These are phyloP conservation scores for Camelina sativa DNA, from an alignment of 345 rosid species.

Conservation along the genomic window DNA sequence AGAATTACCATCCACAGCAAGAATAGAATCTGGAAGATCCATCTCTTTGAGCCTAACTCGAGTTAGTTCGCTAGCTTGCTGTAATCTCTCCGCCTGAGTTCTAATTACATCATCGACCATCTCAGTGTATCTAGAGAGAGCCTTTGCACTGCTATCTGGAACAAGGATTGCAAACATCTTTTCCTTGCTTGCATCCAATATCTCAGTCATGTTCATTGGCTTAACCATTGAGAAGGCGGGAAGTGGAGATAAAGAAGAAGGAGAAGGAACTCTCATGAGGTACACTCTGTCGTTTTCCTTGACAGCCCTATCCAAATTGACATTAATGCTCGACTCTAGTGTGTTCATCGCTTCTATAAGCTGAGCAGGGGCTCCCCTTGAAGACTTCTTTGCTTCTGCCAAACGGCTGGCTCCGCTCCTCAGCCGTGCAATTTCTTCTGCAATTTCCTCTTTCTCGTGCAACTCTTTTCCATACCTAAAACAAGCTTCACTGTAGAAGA, in stretches of 20 bases:
- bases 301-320: constrained; percentile 85
- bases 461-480: constrained; percentile 81
- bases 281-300: constrained; percentile 99
- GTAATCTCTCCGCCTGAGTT: constrained; percentile 93
- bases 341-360: constrained; percentile 82
- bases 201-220: constrained; percentile 80
- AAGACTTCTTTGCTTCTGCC: constrained; percentile 77
- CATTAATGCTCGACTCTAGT: constrained; percentile 74
- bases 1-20: constrained; percentile 82
- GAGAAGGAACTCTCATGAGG: constrained; percentile 95
- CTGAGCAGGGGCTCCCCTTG: constrained; percentile 84
- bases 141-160: constrained; percentile 96
- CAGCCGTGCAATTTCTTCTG: constrained; percentile 93
- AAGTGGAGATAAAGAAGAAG: constrained; percentile 75
- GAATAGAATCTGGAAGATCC: constrained; percentile 98
- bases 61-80: constrained; percentile 93
- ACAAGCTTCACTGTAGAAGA: constrained; percentile 90
- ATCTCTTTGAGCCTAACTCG: constrained; percentile 96
- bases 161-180: constrained; percentile 92
- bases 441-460: constrained; percentile 95
- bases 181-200: constrained; percentile 96
- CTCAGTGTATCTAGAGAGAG: constrained; percentile 97
- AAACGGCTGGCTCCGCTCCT: constrained; percentile 70
- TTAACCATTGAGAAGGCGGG: constrained; percentile 95
- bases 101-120: constrained; percentile 96